Evolutionary conservation across 805 yeast species (phyloP), one percentile per base, ranked within the genome.

Genomic region (Hanseniaspora hatyaiensis): DNA sequence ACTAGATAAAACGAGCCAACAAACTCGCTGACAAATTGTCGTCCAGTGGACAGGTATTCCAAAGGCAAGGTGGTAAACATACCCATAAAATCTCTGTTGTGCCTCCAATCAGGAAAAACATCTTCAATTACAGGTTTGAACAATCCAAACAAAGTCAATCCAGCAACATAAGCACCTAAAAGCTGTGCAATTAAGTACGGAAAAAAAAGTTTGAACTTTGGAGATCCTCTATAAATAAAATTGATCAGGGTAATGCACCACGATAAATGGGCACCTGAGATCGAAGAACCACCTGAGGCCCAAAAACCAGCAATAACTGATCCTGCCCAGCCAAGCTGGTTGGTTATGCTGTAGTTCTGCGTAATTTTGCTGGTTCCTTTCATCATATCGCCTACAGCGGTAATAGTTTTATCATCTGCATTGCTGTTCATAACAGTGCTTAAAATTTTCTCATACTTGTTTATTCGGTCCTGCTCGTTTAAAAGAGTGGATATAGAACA

Each of bases 251-350:
- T 73, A 30, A 73, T 67, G 49, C 75, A 73, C 4, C 78, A 77
- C 57, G 74, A 74, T 50, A 74, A 57, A 58, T 74, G 79, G n/a
- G 74, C 79, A 58, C 77, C 78, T 33, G 77, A 72, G 47, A 73
- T 63, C 8, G 67, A 65, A 51, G 62, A 57, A 53, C 79, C 79
- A 50, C 77, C 77, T 36, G 75, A 65, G 11, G 66, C 62, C 47
- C 66, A 63, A 54, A 71, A 72, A 39, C 77, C 79, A 55, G 72
- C 56, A 54, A 71, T 70, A 32, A 71, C 75, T 0, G 74, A 77
- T 29, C 72, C 62, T 31, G 75, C 79, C 78, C 78, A 74, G 15
- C 69, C 65, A 32, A 73, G 20, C 22, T 45, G 49, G 4, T 28
- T 16, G 15, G 24, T n/a, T 8, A 45, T 30, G 26, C 33, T 31